Evolutionary conservation across 257 asterid genomes (phyloP).

Genomic region (Rauvolfia tetraphylla): DNA sequence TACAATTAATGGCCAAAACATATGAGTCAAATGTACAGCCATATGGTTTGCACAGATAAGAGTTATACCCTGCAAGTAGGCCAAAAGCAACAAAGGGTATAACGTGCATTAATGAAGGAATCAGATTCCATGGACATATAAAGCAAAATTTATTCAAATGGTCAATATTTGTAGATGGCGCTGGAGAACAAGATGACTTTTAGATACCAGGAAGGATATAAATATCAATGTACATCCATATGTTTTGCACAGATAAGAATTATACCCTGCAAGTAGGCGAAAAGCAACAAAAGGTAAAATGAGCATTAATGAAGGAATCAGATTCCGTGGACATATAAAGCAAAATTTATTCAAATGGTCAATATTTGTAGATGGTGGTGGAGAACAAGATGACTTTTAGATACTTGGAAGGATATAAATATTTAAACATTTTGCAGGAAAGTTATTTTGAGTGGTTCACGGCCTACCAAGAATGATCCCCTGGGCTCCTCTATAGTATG

Average conservation of each 20-base stretch:
- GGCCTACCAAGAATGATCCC: constrained; percentile 72
- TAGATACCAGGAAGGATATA: neutral
- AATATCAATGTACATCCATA: no score
- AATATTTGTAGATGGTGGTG: neutral
- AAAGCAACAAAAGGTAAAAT: neutral
- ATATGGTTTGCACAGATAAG: neutral
- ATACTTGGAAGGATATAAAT: neutral
- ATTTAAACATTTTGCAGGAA: neutral
- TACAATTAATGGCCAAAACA: neutral
- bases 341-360: neutral
- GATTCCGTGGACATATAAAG: neutral
- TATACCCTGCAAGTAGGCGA: neutral
- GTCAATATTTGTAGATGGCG: neutral
- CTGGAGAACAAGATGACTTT: neutral
- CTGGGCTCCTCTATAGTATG: constrained; percentile 56
- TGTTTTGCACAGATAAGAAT: neutral
- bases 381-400: neutral
- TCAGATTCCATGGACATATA: neutral
- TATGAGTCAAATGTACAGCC: neutral
- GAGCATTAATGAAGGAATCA: neutral
- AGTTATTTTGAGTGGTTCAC: constrained; percentile 8
- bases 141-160: neutral
- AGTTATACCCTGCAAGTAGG: neutral
- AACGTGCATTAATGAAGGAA: neutral
- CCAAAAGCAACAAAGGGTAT: neutral